Evolutionary conservation across 345 rosid species (phyloP).

Genomic region (Hypericum perforatum): DNA sequence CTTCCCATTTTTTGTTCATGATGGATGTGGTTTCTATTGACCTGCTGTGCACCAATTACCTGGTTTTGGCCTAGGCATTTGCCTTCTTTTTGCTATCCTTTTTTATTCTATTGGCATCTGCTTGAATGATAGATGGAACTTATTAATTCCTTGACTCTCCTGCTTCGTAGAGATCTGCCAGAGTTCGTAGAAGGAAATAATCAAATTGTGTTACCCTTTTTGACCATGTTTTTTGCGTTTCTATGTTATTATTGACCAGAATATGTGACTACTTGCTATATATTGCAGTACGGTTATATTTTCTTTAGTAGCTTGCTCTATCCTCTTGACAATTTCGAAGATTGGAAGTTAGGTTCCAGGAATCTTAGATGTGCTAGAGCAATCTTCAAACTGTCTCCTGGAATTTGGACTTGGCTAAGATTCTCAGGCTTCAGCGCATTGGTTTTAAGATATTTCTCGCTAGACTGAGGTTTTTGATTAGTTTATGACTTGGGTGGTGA

Average conservation of each 20-base stretch:
- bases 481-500: constrained; percentile 39
- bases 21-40: neutral
- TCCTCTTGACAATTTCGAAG: constrained; percentile 36
- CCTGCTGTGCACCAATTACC: too few relatives aligned
- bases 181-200: too few relatives aligned
- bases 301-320: constrained; percentile 21
- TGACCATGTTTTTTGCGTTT: neutral
- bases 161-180: too few relatives aligned
- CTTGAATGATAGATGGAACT: too few relatives aligned
- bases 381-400: constrained; percentile 57
- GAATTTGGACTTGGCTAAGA: constrained; percentile 57
- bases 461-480: constrained; percentile 39
- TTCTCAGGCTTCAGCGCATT: constrained; percentile 47
- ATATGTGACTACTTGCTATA: constrained; percentile 8
- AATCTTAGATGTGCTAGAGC: constrained; percentile 70
- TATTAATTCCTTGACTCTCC: too few relatives aligned
- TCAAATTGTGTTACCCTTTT: too few relatives aligned
- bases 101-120: too few relatives aligned
- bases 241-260: constrained; percentile 8
- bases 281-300: too few relatives aligned
- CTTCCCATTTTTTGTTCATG: neutral
- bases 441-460: constrained; percentile 34
- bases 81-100: too few relatives aligned
- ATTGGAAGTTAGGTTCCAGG: constrained; percentile 63
- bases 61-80: too few relatives aligned